Evolutionary conservation across 345 rosid species (phyloP), one percentile per base, ranked within the genome.

Genomic region (Syzygium aromaticum): DNA sequence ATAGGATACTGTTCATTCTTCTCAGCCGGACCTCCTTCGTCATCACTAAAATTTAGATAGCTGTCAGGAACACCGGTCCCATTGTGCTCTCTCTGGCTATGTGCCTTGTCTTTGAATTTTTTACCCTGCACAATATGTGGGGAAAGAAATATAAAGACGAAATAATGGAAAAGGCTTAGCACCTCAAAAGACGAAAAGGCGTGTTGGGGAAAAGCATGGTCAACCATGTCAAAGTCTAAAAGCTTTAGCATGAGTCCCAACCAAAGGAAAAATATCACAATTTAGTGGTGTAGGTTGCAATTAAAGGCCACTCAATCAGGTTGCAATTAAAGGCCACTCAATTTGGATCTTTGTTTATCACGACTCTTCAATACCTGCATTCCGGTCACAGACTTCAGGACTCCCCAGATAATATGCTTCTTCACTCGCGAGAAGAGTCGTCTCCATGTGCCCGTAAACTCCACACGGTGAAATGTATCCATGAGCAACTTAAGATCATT

Each of bases 351-450:
- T 52, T 21, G 82, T 19, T 73, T 38, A 38, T 73, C 27, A 5
- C 22, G 43, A 73, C 43, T 73, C 80, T 73, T 73, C 28, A 89
- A 88, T 89, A 96, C 99, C 97, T 98, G 99, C 99, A 98, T 95
- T 90, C 99, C 99, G 3, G 99, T 96, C 77, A 96, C 98, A 53
- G 99, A 98, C 94, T 98, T 98, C 54, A 98, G 88, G 86, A 97
- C 98, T 85, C 99, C 99, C 99, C 99, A 98, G 73, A 96, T 96
- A 21, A 98, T 96, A 89, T 96, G 99, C 91, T 98, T 98, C 93
- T 98, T 98, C 59, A 98, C 99, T 85, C 99, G 95, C 54, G 99
- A 96, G 91, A 96, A 96, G n/a, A 98, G 92, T 89, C 96, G 94
- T 90, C 99, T 96, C 99, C 99, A 96, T 30, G 98, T 96, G 85